Evolutionary conservation across 1,139 yeast genomes (phyloP), one percentile per base, ranked within the genome.

Genomic region (Taphrina wiesneri): DNA sequence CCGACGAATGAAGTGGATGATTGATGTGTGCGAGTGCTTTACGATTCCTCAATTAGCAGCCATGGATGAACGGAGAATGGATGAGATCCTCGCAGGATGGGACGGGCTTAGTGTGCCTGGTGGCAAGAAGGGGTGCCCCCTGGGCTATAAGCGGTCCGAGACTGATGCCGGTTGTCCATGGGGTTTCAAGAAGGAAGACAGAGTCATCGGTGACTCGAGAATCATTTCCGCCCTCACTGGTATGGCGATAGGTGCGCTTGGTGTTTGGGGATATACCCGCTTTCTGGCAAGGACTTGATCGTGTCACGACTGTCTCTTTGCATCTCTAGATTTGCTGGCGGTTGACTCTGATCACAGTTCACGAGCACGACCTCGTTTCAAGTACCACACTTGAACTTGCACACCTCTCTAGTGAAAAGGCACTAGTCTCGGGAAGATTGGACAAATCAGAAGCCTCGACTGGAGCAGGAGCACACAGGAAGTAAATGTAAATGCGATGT

Each of bases 1-100:
- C 17, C 61, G 63, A 45, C 66, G 72, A 19, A 70, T 70, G 72
- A 63, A 62, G 23, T 70, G 72, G 72, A 66, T 66, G 68, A 66
- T 62, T 49, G 53, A 65, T 21, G 60, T 70, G 5, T 70, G 71
- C 30, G 72, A 70, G 25, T 54, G 60, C 49, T 70, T 70, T 69
- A 65, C 71, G 9, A 49, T 70, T 15, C 63, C 67, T 4, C 66
- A 70, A 25, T 62, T 70, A 9, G 67, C 71, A 6, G 34, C 34
- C 32, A 62, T 70, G 46, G 66, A 67, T 25, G 69, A 69, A 30
- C 57, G 34, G 4, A 49, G 51, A 9, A 70, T 70, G 59, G 67
- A 63, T 11, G 43, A 36, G 23, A 53, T 70, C 7, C 25, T 70
- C 32, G 51, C 25, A 2, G 63, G 63, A 25, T 63, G 59, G 57